Conservation (phyloP, 768 basidiomycete genomes). For the Vararia minispora region DNA sequence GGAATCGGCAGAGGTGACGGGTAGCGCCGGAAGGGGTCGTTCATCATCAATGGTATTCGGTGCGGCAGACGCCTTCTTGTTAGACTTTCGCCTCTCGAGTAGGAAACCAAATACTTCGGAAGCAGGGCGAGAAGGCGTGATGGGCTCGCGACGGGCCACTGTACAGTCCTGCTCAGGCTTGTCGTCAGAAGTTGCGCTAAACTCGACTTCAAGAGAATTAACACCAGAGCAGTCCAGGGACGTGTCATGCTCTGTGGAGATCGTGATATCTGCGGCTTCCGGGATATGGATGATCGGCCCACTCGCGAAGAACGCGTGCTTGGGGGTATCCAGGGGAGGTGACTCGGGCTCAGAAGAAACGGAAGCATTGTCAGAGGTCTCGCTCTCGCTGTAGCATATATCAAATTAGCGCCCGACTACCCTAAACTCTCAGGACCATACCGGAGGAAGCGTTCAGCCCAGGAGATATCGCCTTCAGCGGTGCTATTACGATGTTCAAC, state of each 20-base stretch:
- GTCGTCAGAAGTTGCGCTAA: constrained; percentile 38
- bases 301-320: constrained; percentile 28
- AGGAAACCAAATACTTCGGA: constrained; percentile 71
- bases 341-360: constrained; percentile 37
- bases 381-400: constrained; percentile 30
- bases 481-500: constrained; percentile 23
- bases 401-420: no score
- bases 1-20: constrained; percentile 16
- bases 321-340: constrained; percentile 39
- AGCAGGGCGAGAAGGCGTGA: constrained; percentile 50
- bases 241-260: constrained; percentile 29
- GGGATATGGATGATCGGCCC: constrained; percentile 13
- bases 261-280: constrained; percentile 25
- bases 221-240: constrained; percentile 33
- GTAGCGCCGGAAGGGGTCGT: constrained; percentile 26
- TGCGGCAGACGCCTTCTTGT: constrained; percentile 25
- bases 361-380: constrained; percentile 26
- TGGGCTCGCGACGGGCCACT: no score
- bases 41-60: constrained; percentile 24
- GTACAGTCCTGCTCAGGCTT: constrained; percentile 21
- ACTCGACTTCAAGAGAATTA: constrained; percentile 69
- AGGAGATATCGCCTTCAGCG: constrained; percentile 67
- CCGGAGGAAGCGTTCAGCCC: constrained; percentile 71
- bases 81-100: constrained; percentile 31
- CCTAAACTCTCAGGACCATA: constrained; percentile 28